Percentiles rank a stretch among this genome's conserved stretches.
phyloP scores from a whole-genome alignment of 257 asterid genomes.

The Hygrophila difformis region DNA sequence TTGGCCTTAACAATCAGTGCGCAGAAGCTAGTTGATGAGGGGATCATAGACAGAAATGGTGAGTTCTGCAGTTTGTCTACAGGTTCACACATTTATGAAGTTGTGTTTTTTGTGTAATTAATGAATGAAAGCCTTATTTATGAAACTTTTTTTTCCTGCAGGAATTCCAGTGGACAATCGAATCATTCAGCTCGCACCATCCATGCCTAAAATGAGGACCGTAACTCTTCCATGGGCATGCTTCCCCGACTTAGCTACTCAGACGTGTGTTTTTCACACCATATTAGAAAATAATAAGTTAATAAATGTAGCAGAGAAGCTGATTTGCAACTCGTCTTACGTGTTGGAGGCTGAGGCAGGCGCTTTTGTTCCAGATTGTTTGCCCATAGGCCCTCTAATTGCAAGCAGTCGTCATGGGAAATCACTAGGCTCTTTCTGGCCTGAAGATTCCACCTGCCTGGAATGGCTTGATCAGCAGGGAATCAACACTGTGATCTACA shows the following conservation, averaged over 20 bases:
- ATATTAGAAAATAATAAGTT: slow-evolving; percentile 7
- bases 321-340: slow-evolving; percentile 41
- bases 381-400: slow-evolving; percentile 45
- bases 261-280: slow-evolving; percentile 12
- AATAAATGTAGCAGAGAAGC: slow-evolving; percentile 25
- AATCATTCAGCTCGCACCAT: slow-evolving; percentile 26
- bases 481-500: slow-evolving; percentile 27
- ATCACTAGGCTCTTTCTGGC: slow-evolving; percentile 38
- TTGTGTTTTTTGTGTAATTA: background rate
- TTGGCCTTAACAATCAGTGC: slow-evolving; percentile 15
- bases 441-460: slow-evolving; percentile 29
- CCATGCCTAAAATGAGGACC: slow-evolving; percentile 37
- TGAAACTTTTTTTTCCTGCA: slow-evolving; percentile 11
- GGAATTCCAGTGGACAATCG: slow-evolving; percentile 28
- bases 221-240: slow-evolving; percentile 29
- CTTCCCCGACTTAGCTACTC: slow-evolving; percentile 10
- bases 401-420: slow-evolving; percentile 38
- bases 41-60: slow-evolving; percentile 28
- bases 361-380: slow-evolving; percentile 17
- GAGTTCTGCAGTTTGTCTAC: slow-evolving; percentile 2
- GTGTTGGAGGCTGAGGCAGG: slow-evolving; percentile 39
- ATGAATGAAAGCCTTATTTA: background rate
- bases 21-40: slow-evolving; percentile 29
- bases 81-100: background rate
- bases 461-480: slow-evolving; percentile 50